A percentile compares a stretch with the other conserved stretches of the same genome.
Evolutionary conservation across 2,329 filamentous ascomycete species (phyloP).

Genomic region (Aureobasidium sp.): DNA sequence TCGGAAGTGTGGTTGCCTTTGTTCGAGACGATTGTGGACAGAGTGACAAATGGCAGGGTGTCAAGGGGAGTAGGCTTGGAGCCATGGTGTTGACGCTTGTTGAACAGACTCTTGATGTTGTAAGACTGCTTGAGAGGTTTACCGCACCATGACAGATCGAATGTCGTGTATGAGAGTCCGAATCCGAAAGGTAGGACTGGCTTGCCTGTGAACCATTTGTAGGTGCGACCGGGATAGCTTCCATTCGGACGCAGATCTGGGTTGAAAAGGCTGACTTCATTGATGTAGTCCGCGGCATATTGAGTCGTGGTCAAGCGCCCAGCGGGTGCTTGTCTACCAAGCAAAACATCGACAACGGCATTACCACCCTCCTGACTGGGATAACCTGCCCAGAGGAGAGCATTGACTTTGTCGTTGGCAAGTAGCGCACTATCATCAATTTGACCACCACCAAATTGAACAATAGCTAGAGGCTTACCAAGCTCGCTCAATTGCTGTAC

Average conservation of each 20-base stretch:
- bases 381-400: constrained; percentile 53
- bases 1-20: constrained; percentile 43
- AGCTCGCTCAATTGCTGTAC: constrained; percentile 41
- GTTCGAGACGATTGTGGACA: constrained; percentile 37
- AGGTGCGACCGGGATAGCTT: constrained; percentile 48
- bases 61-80: constrained; percentile 23
- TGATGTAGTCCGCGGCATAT: constrained; percentile 48
- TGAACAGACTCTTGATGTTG: constrained; percentile 32
- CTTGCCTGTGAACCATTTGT: constrained; percentile 49
- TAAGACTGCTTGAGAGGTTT: constrained; percentile 21
- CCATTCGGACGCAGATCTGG: constrained; percentile 47
- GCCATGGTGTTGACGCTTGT: constrained; percentile 23
- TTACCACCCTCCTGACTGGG: constrained; percentile 54
- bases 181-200: constrained; percentile 48
- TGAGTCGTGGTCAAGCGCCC: constrained; percentile 50
- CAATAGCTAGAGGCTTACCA: constrained; percentile 46
- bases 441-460: constrained; percentile 47
- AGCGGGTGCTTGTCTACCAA: constrained; percentile 44
- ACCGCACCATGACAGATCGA: constrained; percentile 30
- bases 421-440: constrained; percentile 47
- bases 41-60: constrained; percentile 33
- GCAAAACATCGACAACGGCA: constrained; percentile 49
- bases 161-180: constrained; percentile 54
- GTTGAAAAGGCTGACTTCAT: constrained; percentile 47
- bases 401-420: constrained; percentile 41